Base-by-base conservation (phyloP, 164 flowering plant genomes). In the Cinnamomum chago region DNA sequence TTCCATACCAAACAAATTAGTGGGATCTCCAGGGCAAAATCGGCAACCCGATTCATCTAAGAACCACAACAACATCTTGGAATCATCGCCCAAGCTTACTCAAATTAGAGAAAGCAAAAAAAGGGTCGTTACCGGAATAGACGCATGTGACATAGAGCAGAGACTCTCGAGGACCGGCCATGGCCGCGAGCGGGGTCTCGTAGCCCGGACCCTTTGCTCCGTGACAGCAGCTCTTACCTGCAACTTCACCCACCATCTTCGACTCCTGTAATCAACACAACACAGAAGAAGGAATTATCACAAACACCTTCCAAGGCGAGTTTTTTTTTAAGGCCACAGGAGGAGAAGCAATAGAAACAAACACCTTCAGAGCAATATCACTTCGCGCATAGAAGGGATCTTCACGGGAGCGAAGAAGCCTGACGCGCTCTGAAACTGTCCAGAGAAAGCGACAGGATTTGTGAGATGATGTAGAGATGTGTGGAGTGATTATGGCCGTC, bases 151-250 rank as follows among this genome's bases (percentile, higher is more conserved):
- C 97, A 79, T 90, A 94, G 73, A 94, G 71, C 24, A 94, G 84
- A 58, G 83, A 3, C 78, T 94, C 98, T 73, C 78, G 85, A 14
- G 98, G 98, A 72, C 97, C 98, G 66, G 91, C 66, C 96, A 94
- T 92, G 87, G 98, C 98, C 3, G 84, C 93, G 14, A 90, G 77
- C 0, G 98, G 98, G 28, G 95, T 85, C 9, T 94, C 94, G 72
- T 90, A 94, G 0, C 98, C 97, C 0, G 97, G 97, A 14, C 97
- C 97, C 55, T 73, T 86, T 74, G 73, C 73, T 80, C 90, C 86
- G 75, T 92, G 88, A 0, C 79, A 72, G 75, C 79, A 70, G 24
- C 73, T 18, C 47, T 9, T 67, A 3, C 2, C 60, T 15, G 60
- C 60, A 17, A 17, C 60, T 0, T 5, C 55, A 23, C 24, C n/a